Conservation (phyloP, 78 protist genomes). For the Diacronema lutheri region DNA sequence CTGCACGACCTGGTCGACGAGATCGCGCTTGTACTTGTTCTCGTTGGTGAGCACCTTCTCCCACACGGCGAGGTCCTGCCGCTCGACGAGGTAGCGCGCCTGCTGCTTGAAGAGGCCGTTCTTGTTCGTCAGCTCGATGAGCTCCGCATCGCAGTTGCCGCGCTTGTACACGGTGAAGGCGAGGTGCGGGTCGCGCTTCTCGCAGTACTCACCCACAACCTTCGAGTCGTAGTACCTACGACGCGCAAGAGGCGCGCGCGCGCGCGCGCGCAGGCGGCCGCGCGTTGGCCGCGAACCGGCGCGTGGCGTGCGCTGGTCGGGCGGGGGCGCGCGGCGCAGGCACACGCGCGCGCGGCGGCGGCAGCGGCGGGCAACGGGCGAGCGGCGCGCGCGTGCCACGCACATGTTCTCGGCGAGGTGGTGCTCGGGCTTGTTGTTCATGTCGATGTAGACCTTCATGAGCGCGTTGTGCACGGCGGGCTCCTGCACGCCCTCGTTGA, state of each 20-base stretch:
- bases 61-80: slow-evolving; percentile 97
- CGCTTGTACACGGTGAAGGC: slow-evolving; percentile 87
- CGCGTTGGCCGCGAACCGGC: too few relatives aligned
- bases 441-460: slow-evolving; percentile 97
- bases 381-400: too few relatives aligned
- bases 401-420: slow-evolving; percentile 87
- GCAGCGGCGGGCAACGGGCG: too few relatives aligned
- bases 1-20: slow-evolving; percentile 87
- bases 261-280: too few relatives aligned
- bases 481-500: slow-evolving; percentile 78
- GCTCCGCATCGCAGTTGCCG: slow-evolving; percentile 93
- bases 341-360: too few relatives aligned
- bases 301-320: too few relatives aligned
- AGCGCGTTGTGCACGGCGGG: slow-evolving; percentile 96
- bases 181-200: slow-evolving; percentile 97
- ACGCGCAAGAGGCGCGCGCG: too few relatives aligned
- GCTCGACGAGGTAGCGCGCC: slow-evolving; percentile 92
- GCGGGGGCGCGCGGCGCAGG: too few relatives aligned
- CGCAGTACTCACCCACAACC: slow-evolving; percentile 95
- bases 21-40: slow-evolving; percentile 68
- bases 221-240: slow-evolving; percentile 73
- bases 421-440: slow-evolving; percentile 82
- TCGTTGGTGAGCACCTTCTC: slow-evolving; percentile 82
- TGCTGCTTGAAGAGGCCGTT: slow-evolving; percentile 94
- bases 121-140: slow-evolving; percentile 90